A percentile compares a stretch with the other conserved stretches of the same genome.
Evolutionary conservation across 306 rosid species (phyloP).

Genomic region (Notholithocarpus densiflorus): DNA sequence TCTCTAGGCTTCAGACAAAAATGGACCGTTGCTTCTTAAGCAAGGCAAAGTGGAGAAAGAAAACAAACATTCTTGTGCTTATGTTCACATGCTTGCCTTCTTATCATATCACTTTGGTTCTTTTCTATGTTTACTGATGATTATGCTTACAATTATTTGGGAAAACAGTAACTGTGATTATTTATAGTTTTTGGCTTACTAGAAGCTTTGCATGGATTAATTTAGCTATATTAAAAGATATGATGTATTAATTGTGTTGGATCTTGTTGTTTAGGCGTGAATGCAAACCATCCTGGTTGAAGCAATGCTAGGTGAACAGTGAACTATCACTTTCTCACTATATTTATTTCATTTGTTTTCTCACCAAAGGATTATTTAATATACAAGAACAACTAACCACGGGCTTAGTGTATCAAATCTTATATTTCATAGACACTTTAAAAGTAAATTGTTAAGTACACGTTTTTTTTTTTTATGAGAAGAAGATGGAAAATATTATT

Average conservation of each 20-base stretch:
- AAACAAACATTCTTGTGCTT: background rate
- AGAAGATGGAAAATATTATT: too few relatives aligned
- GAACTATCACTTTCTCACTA: background rate
- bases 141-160: background rate
- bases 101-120: conserved; percentile 27
- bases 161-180: background rate
- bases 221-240: too few relatives aligned
- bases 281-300: too few relatives aligned
- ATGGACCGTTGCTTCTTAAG: conserved; percentile 19
- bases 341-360: background rate
- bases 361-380: background rate
- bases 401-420: too few relatives aligned
- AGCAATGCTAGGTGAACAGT: background rate
- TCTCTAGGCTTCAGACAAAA: conserved; percentile 28
- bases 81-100: background rate
- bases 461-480: too few relatives aligned
- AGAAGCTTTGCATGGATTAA: background rate
- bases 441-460: too few relatives aligned
- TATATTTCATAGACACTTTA: too few relatives aligned
- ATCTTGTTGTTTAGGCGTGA: background rate
- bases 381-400: background rate
- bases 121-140: conserved; percentile 20
- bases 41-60: conserved; percentile 22
- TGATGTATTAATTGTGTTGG: background rate
- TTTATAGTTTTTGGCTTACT: background rate